Evolutionary conservation across 768 basidiomycete genomes (phyloP).

Genomic region (Calvatia gigantea): DNA sequence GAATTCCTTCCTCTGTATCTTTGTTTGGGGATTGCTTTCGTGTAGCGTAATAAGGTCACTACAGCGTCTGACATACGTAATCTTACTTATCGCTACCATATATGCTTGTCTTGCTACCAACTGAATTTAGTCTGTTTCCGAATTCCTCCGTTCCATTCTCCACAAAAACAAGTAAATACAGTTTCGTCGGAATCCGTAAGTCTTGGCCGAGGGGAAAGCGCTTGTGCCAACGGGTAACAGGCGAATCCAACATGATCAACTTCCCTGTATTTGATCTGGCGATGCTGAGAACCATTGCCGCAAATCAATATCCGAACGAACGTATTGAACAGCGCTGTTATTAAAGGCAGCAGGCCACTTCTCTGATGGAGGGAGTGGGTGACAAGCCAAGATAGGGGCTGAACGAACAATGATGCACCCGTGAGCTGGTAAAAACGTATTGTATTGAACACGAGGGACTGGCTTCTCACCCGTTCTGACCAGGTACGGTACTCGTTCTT

Average conservation of each 20-base stretch:
- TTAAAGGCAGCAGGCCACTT: constrained; percentile 64
- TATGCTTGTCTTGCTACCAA: constrained; percentile 8
- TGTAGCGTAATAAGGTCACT: constrained; percentile 12
- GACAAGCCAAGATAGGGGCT: constrained; percentile 49
- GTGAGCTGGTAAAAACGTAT: constrained; percentile 15
- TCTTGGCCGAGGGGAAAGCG: not conserved
- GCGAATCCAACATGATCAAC: not conserved
- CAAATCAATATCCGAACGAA: constrained; percentile 6
- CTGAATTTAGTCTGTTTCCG: constrained; percentile 9
- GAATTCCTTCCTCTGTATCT: constrained; percentile 17
- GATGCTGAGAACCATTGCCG: constrained; percentile 2
- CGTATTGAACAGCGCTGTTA: constrained; percentile 56
- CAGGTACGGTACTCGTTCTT: constrained; percentile 49
- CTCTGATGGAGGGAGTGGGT: constrained; percentile 45
- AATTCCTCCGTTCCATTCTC: not conserved
- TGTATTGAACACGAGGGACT: constrained; percentile 10
- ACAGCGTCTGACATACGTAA: constrained; percentile 2
- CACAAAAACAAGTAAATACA: not conserved
- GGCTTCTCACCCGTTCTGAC: constrained; percentile 48
- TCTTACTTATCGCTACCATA: constrained; percentile 12
- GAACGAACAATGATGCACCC: not conserved
- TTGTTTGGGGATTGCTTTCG: not conserved
- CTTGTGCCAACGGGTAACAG: constrained; percentile 4
- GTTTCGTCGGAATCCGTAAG: not conserved
- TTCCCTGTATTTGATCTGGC: not conserved